Evolutionary conservation across 2,329 filamentous ascomycete species (phyloP), one percentile per base, ranked within the genome.

Genomic region (Nigrospora oryzae): DNA sequence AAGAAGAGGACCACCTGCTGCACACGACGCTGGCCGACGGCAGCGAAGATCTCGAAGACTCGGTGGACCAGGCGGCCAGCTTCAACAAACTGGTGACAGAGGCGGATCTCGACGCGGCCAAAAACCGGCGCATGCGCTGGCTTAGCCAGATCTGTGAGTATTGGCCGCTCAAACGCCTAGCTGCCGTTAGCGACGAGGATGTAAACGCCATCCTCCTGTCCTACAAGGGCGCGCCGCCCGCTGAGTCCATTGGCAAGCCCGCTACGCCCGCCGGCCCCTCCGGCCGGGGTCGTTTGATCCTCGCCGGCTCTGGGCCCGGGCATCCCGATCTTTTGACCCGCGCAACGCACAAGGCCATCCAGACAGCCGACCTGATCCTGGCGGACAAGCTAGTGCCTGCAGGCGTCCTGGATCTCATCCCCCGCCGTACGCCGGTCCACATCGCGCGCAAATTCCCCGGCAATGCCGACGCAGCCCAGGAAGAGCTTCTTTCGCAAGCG

Each of bases 381-480:
- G 87, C 86, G 36, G 87, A 93, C 67, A 93, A 93, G 66, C 83
- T 93, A 40, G 86, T 93, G 4, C 88, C 93, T 0, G 75, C 87
- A 0, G 81, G 85, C 8, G 88, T 98, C 3, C 74, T 98, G 11
- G 87, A 91, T 51, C 79, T 98, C 14, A 86, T 97, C 45, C 93
- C 93, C 2, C 87, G 93, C 33, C 81, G 91, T 44, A 95, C 90
- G 10, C 83, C 85, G 11, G 84, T 97, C 12, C 82, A 88, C 56
- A 98, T 98, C 55, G 91, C 93, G 5, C 85, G 90, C 58, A 98
- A 98, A 63, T 98, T 98, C 65, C 93, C 93, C 1, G 93, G 93
- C 17, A 97, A 98, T 64, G 93, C 93, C 36, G 93, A 98, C 55
- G 81, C 81, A 38, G 93, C 93, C 0, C 93, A 98, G 62, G 82